phyloP scores from a whole-genome alignment of 2,329 filamentous ascomycete genomes.

The Colletotrichum sp. region DNA sequence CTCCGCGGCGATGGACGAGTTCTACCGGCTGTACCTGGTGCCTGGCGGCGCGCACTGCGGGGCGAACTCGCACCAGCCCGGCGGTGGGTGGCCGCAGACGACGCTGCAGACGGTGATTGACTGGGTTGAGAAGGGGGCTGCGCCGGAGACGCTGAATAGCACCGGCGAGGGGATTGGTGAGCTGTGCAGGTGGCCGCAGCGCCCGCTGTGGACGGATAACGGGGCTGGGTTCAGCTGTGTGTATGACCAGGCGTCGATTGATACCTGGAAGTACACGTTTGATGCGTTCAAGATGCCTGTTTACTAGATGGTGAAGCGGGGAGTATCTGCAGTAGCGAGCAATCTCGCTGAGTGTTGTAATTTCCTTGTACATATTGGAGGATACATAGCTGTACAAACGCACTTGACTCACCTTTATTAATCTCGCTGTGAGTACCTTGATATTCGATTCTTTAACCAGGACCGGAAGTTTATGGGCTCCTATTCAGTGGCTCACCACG shows the following conservation, averaged over 20 bases:
- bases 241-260: slow-evolving; percentile 3
- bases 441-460: too few species aligned
- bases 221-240: neutral
- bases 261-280: slow-evolving; percentile 11
- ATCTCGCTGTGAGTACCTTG: too few species aligned
- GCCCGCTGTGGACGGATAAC: slow-evolving; percentile 40
- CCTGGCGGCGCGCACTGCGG: slow-evolving; percentile 58
- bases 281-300: slow-evolving; percentile 18
- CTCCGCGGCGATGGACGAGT: slow-evolving; percentile 32
- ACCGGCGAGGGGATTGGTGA: slow-evolving; percentile 35
- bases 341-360: too few species aligned
- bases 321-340: too few species aligned
- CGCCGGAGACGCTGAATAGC: slow-evolving; percentile 47
- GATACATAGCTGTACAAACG: neutral
- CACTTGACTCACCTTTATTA: neutral
- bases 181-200: slow-evolving; percentile 46
- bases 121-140: slow-evolving; percentile 55
- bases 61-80: slow-evolving; percentile 49
- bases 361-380: neutral
- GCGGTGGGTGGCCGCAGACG: slow-evolving; percentile 25
- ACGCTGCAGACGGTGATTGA: slow-evolving; percentile 52
- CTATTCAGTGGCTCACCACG: too few species aligned
- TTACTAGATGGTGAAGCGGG: neutral
- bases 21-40: slow-evolving; percentile 43
- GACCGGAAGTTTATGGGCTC: too few species aligned